Conservation (phyloP, 208 protist genomes). For the Trypanosoma mega region DNA sequence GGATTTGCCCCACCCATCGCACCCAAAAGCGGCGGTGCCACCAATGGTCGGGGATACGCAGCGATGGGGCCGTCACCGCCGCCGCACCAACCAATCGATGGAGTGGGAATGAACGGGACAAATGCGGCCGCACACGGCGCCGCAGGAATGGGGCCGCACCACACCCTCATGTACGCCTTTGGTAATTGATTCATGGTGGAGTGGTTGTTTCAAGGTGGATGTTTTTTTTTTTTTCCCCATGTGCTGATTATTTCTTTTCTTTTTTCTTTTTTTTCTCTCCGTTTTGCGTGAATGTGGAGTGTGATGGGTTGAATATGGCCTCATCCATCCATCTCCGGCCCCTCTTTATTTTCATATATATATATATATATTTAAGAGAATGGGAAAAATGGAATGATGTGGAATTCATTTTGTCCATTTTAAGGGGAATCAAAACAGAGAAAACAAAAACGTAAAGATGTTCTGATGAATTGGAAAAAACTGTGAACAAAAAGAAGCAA, state of each 20-base stretch:
- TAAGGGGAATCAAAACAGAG: no score
- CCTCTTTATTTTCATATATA: no score
- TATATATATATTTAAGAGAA: not conserved
- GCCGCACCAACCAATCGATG: not conserved
- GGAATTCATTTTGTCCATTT: no score
- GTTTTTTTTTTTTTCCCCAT: not conserved
- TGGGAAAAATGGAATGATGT: not conserved
- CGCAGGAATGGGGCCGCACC: not conserved
- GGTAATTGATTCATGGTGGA: not conserved
- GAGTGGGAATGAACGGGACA: no score
- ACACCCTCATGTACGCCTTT: constrained; percentile 6
- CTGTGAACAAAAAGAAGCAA: no score
- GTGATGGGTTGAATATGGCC: not conserved
- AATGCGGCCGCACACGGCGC: not conserved
- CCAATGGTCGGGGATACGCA: not conserved
- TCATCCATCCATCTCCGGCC: no score
- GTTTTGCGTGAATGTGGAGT: not conserved
- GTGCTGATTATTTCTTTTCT: not conserved
- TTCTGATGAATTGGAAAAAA: no score
- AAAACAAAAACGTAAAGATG: no score
- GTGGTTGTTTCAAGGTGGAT: not conserved
- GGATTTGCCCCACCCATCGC: not conserved
- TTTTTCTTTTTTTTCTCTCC: constrained; percentile 9
- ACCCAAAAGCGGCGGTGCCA: no score
- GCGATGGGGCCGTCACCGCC: not conserved